Percentiles rank a stretch among this genome's conserved stretches.
Evolutionary conservation across 768 basidiomycete genomes (phyloP).

Genomic region (Galerina sulciceps): DNA sequence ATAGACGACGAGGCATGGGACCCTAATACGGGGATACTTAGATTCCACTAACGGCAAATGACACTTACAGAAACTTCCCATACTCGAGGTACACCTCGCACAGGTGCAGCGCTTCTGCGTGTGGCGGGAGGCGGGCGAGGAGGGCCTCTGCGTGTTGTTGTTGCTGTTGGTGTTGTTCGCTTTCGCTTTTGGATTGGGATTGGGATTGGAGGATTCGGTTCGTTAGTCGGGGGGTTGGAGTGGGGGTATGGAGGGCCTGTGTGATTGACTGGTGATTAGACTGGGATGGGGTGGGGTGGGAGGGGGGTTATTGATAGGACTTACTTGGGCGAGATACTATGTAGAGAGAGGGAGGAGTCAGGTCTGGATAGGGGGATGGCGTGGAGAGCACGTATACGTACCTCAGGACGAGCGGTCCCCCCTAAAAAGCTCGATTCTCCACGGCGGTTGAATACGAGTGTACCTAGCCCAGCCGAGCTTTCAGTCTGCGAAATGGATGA

Average conservation of each 20-base stretch:
- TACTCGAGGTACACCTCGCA: conserved; percentile 70
- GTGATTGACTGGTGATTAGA: conserved; percentile 1
- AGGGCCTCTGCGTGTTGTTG: conserved; percentile 8
- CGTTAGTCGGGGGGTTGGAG: conserved; percentile 9
- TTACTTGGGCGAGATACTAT: conserved; percentile 65
- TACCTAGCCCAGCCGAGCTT: conserved; percentile 10
- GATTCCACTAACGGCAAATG: too few relatives aligned
- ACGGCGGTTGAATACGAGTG: conserved; percentile 48
- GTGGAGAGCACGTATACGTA: too few relatives aligned
- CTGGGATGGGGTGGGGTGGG: neutral
- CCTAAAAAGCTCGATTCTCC: conserved; percentile 65
- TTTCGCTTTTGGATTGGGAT: conserved; percentile 14
- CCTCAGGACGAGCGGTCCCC: conserved; percentile 71
- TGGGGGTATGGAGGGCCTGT: neutral
- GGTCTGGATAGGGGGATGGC: neutral
- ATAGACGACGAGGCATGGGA: too few relatives aligned
- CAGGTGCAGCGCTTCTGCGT: conserved; percentile 61
- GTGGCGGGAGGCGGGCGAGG: conserved; percentile 50
- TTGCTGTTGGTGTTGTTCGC: too few relatives aligned
- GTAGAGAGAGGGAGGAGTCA: conserved; percentile 11
- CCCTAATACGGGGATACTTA: neutral
- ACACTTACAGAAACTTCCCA: conserved; percentile 62
- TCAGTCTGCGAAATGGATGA: neutral
- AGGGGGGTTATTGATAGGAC: conserved; percentile 6
- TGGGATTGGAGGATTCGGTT: conserved; percentile 12